phyloP scores from a whole-genome alignment of 208 protist genomes.

The Dictyostelium gargantuum region DNA sequence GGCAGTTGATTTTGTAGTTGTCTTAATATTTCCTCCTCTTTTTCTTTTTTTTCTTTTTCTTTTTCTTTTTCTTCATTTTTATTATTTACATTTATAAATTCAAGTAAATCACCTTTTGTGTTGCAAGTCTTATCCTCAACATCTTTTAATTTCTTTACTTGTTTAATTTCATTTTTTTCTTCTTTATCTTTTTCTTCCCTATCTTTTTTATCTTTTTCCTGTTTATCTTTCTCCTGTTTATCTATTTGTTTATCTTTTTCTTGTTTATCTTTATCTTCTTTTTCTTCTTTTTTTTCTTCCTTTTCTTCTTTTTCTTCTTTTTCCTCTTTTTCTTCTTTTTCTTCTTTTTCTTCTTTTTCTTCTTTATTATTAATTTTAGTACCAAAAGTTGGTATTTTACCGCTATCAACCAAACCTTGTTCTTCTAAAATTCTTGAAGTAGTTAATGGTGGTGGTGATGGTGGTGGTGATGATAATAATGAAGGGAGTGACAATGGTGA shows the following conservation, averaged over 20 bases:
- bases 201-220: background rate
- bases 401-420: background rate
- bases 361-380: no score
- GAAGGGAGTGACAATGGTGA: background rate
- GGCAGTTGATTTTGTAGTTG: no score
- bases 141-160: background rate
- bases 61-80: background rate
- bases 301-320: background rate
- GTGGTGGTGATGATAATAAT: no score
- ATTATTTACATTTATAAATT: no score
- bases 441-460: background rate
- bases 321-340: background rate
- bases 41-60: background rate
- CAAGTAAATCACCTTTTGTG: no score
- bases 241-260: background rate
- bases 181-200: background rate
- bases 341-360: background rate
- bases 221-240: background rate
- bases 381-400: no score
- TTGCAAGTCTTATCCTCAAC: no score
- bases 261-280: background rate
- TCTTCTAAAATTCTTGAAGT: background rate
- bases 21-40: no score
- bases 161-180: background rate
- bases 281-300: background rate